These are phyloP conservation scores for Allium cepa DNA, from an alignment of 106 monocot genomes.

Conservation along the genomic window DNA sequence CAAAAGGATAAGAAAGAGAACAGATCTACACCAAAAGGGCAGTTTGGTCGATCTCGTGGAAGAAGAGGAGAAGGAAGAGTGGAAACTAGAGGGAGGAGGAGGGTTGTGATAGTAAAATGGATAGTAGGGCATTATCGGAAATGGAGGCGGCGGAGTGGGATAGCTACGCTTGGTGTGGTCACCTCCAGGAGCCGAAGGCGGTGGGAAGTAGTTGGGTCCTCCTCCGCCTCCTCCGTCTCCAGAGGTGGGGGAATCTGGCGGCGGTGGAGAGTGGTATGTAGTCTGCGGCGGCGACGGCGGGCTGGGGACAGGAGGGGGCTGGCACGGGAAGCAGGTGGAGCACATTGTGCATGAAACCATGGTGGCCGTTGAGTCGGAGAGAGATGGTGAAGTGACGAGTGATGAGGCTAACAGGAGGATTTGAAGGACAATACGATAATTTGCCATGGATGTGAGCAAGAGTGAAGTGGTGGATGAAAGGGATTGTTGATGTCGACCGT, in stretches of 20 bases:
- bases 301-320: constrained; percentile 21
- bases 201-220: neutral
- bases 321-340: constrained; percentile 54
- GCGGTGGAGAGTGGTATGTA: constrained; percentile 28
- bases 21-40: neutral
- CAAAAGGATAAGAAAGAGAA: neutral
- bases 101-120: constrained; percentile 59
- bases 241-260: constrained; percentile 12
- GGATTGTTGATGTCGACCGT: too few species aligned
- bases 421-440: neutral
- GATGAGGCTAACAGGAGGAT: neutral
- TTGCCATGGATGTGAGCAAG: neutral
- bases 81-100: constrained; percentile 23
- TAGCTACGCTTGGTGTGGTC: neutral
- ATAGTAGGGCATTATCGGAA: constrained; percentile 62
- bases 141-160: constrained; percentile 49
- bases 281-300: constrained; percentile 21
- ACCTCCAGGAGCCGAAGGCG: neutral
- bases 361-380: neutral
- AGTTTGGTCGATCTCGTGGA: neutral
- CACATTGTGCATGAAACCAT: constrained; percentile 72
- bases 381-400: neutral
- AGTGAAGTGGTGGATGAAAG: neutral
- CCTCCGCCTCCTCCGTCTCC: neutral
- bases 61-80: neutral